Evolutionary conservation across 768 basidiomycete genomes (phyloP).

Genomic region (Suillus subaureus): DNA sequence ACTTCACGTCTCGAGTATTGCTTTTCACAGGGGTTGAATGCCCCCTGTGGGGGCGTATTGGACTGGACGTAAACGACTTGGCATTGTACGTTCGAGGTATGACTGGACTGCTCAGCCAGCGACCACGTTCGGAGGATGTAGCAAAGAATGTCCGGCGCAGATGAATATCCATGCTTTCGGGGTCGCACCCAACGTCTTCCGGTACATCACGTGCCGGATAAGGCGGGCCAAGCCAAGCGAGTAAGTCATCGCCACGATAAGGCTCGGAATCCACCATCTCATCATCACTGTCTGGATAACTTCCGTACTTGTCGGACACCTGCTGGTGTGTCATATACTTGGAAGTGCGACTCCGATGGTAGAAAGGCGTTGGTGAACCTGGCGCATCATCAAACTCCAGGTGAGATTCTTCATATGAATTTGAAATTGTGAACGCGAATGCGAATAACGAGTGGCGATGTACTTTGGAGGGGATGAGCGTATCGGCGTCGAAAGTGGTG

Average conservation of each 20-base stretch:
- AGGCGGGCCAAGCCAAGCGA: not conserved
- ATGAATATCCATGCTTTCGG: slow-evolving; percentile 35
- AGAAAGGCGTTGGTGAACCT: slow-evolving; percentile 12
- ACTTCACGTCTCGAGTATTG: not conserved
- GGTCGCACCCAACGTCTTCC: slow-evolving; percentile 31
- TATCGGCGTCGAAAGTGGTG: slow-evolving; percentile 20
- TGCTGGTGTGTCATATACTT: not conserved
- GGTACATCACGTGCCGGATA: not conserved
- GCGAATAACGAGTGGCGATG: not conserved
- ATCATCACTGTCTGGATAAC: not conserved
- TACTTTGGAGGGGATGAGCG: slow-evolving; percentile 2
- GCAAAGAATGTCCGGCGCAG: slow-evolving; percentile 54
- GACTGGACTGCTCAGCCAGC: slow-evolving; percentile 56
- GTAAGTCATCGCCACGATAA: not conserved
- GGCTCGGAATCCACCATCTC: not conserved
- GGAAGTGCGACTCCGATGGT: slow-evolving; percentile 2
- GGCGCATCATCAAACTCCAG: not conserved
- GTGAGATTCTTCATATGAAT: too few species aligned
- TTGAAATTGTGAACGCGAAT: not conserved
- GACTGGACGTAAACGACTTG: slow-evolving; percentile 18
- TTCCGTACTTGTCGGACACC: not conserved
- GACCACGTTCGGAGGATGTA: slow-evolving; percentile 59
- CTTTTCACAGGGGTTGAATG: slow-evolving; percentile 27
- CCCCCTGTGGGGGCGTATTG: slow-evolving; percentile 20
- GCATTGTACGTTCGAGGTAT: slow-evolving; percentile 26